Conservation (phyloP, 257 asterid genomes). For the Verbascum thapsus region DNA sequence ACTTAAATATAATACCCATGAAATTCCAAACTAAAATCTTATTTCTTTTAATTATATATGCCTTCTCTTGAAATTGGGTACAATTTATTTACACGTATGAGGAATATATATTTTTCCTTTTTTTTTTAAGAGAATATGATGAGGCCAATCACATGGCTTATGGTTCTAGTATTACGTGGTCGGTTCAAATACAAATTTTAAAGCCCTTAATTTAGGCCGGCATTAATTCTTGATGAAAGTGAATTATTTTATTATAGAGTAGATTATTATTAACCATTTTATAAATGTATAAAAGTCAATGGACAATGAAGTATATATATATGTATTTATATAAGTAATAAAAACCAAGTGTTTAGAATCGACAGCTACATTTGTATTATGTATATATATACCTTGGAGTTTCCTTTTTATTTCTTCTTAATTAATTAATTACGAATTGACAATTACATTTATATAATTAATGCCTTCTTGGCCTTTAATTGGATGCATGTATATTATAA, state of each 20-base stretch:
- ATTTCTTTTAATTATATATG: too few relatives aligned
- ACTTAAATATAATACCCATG: too few relatives aligned
- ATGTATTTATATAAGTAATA: too few relatives aligned
- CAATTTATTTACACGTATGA: neutral
- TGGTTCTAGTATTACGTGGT: conserved; percentile 19
- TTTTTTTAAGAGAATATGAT: conserved; percentile 1
- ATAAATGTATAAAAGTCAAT: conserved; percentile 27
- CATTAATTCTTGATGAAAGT: conserved; percentile 24
- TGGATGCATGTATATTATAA: conserved; percentile 9
- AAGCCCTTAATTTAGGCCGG: conserved; percentile 3
- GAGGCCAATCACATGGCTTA: conserved; percentile 36
- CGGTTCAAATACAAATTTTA: conserved; percentile 20
- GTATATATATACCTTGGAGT: neutral
- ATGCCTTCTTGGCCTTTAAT: conserved; percentile 20
- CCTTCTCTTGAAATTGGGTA: too few relatives aligned
- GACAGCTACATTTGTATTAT: conserved; percentile 1
- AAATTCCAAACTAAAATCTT: too few relatives aligned
- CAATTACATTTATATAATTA: neutral
- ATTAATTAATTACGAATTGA: neutral
- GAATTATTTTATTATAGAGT: neutral
- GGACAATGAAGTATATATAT: conserved; percentile 7
- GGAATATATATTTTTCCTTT: neutral
- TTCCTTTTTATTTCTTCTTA: neutral
- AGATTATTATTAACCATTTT: conserved; percentile 1
- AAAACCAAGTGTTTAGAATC: conserved; percentile 13